phyloP scores from a whole-genome alignment of 2,329 filamentous ascomycete genomes.

The Claviceps africana region DNA sequence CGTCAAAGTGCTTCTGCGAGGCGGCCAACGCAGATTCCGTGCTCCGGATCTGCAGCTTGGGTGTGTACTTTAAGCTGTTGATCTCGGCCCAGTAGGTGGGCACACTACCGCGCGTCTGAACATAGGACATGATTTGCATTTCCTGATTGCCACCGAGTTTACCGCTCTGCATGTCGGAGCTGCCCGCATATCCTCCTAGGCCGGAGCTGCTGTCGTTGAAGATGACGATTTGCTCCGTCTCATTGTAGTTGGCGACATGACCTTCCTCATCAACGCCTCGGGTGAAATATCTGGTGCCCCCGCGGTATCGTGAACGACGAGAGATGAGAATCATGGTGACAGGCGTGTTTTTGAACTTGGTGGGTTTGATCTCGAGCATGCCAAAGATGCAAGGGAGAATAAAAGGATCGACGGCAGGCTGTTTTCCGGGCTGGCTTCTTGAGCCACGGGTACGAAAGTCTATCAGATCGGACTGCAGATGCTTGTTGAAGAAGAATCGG shows the following conservation, averaged over 20 bases:
- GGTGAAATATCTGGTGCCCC: slow-evolving; percentile 88
- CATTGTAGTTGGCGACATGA: slow-evolving; percentile 97
- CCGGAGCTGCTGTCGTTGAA: slow-evolving; percentile 69
- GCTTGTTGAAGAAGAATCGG: slow-evolving; percentile 97
- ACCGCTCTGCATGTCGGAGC: slow-evolving; percentile 60
- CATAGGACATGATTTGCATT: slow-evolving; percentile 81
- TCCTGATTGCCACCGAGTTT: slow-evolving; percentile 54
- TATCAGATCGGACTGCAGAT: slow-evolving; percentile 81
- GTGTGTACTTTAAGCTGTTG: slow-evolving; percentile 83
- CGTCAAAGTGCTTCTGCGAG: slow-evolving; percentile 75
- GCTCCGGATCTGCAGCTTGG: slow-evolving; percentile 74
- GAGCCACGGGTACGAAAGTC: slow-evolving; percentile 59
- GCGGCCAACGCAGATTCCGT: slow-evolving; percentile 69
- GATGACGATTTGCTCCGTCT: slow-evolving; percentile 87
- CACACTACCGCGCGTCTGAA: slow-evolving; percentile 92
- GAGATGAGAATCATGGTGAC: slow-evolving; percentile 82
- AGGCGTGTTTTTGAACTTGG: slow-evolving; percentile 69
- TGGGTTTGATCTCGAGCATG: slow-evolving; percentile 82
- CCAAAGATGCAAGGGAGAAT: slow-evolving; percentile 94
- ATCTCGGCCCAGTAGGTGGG: slow-evolving; percentile 94
- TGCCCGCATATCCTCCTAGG: slow-evolving; percentile 67
- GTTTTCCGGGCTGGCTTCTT: slow-evolving; percentile 51
- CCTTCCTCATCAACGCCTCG: slow-evolving; percentile 86
- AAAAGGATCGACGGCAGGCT: slow-evolving; percentile 72
- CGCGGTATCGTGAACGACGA: slow-evolving; percentile 72